Evolutionary conservation across 306 rosid species (phyloP).

Genomic region (Arachis stenosperma): DNA sequence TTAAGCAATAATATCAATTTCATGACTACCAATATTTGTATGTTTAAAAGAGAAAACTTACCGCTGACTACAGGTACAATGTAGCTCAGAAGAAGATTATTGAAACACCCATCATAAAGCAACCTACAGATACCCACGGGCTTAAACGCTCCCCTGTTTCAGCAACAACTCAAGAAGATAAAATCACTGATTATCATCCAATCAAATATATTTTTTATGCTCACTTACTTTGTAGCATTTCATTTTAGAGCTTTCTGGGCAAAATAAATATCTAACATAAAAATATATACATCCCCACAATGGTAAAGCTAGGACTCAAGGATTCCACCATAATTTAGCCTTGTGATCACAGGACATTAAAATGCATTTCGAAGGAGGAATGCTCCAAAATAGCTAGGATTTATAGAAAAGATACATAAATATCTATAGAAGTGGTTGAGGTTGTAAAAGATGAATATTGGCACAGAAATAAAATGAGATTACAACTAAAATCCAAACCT

Average conservation of each 20-base stretch:
- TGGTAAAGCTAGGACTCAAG: background rate
- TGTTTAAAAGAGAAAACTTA: constrained; percentile 23
- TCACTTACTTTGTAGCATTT: constrained; percentile 9
- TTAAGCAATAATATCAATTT: background rate
- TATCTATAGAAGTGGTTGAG: no score
- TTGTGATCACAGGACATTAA: constrained; percentile 4
- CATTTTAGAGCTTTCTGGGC: background rate
- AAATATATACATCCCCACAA: constrained; percentile 15
- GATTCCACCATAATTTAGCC: constrained; percentile 3
- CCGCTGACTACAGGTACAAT: constrained; percentile 14
- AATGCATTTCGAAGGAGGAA: constrained; percentile 5
- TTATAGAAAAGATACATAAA: no score
- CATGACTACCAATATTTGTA: constrained; percentile 1
- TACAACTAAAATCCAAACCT: no score
- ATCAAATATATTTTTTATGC: constrained; percentile 19
- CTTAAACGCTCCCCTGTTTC: constrained; percentile 73
- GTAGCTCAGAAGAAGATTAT: constrained; percentile 56
- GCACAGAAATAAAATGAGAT: no score
- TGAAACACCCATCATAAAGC: constrained; percentile 68
- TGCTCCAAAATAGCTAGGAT: background rate
- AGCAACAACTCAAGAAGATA: constrained; percentile 37
- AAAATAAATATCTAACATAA: constrained; percentile 19
- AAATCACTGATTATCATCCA: constrained; percentile 6
- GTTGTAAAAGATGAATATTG: no score
- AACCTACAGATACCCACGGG: constrained; percentile 68